phyloP scores from a whole-genome alignment of 768 basidiomycete genomes.

The Rhodosporidiobolus odoratus region DNA sequence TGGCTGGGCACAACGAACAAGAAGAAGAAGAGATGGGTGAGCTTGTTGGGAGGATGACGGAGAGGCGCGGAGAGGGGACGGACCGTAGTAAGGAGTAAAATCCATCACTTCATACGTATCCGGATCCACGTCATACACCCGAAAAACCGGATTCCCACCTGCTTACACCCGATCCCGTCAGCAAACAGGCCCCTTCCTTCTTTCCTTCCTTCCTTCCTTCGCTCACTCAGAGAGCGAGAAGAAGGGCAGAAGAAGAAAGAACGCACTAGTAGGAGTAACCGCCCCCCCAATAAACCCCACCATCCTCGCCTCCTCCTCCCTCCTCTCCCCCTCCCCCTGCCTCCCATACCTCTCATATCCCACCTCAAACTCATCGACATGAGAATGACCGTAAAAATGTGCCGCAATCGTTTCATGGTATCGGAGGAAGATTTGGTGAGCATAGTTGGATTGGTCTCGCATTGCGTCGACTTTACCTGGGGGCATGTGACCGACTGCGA shows the following conservation, averaged over 20 bases:
- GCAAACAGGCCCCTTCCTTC: neutral
- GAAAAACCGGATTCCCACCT: constrained; percentile 54
- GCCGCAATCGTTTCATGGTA: constrained; percentile 60
- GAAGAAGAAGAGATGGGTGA: constrained; percentile 38
- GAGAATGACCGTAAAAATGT: constrained; percentile 61
- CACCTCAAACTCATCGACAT: constrained; percentile 56
- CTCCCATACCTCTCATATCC: constrained; percentile 57
- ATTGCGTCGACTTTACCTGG: constrained; percentile 39
- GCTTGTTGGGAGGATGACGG: neutral
- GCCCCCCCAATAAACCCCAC: constrained; percentile 57
- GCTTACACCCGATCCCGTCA: neutral
- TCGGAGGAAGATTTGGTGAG: constrained; percentile 59
- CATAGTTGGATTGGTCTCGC: constrained; percentile 56
- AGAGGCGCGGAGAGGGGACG: constrained; percentile 31
- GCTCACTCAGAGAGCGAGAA: neutral
- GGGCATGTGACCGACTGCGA: constrained; percentile 40
- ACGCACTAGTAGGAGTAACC: constrained; percentile 57
- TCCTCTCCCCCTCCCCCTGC: constrained; percentile 54
- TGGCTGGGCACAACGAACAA: constrained; percentile 38
- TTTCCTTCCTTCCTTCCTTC: neutral
- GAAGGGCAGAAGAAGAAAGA: constrained; percentile 23
- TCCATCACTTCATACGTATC: constrained; percentile 66
- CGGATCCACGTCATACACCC: constrained; percentile 61
- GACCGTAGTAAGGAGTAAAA: constrained; percentile 52
- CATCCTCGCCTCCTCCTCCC: constrained; percentile 52